These are phyloP conservation scores for Ganoderma boninense DNA, from an alignment of 1,284 basidiomycete species.

Conservation along the genomic window DNA sequence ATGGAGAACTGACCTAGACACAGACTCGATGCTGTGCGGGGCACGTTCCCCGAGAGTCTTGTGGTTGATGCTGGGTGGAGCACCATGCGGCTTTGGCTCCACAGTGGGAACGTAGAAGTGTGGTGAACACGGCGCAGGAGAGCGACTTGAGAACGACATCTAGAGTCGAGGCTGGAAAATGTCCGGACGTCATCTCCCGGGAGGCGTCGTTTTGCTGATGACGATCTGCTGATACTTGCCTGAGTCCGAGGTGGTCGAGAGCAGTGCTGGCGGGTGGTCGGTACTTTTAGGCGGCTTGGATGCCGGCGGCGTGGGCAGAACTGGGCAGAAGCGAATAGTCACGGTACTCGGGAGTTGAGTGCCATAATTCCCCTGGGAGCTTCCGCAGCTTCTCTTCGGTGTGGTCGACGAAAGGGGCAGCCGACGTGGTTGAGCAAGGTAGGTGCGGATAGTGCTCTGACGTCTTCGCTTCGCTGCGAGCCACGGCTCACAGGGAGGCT, in stretches of 20 bases:
- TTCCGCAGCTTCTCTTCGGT: conserved; percentile 8
- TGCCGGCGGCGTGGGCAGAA: conserved; percentile 5
- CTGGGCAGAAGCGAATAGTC: not conserved
- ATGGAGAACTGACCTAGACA: not conserved
- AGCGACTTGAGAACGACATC: not conserved
- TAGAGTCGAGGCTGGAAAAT: not conserved
- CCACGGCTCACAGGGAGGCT: not conserved
- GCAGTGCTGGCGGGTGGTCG: no score
- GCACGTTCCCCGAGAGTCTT: not conserved
- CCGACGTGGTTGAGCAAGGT: conserved; percentile 6
- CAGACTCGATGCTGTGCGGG: not conserved
- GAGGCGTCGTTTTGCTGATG: not conserved
- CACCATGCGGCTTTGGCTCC: not conserved
- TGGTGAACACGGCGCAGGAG: not conserved
- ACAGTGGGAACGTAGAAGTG: not conserved
- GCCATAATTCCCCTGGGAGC: not conserved
- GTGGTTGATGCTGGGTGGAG: not conserved
- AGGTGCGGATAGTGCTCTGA: not conserved
- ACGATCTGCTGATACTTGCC: not conserved
- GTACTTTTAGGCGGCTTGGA: not conserved
- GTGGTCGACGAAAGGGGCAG: conserved; percentile 9
- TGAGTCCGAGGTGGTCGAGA: not conserved
- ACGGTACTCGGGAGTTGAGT: not conserved
- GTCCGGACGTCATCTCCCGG: not conserved
- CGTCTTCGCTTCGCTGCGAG: not conserved